phyloP scores from a whole-genome alignment of 208 protist genomes.

The Trypanosoma rangeli region DNA sequence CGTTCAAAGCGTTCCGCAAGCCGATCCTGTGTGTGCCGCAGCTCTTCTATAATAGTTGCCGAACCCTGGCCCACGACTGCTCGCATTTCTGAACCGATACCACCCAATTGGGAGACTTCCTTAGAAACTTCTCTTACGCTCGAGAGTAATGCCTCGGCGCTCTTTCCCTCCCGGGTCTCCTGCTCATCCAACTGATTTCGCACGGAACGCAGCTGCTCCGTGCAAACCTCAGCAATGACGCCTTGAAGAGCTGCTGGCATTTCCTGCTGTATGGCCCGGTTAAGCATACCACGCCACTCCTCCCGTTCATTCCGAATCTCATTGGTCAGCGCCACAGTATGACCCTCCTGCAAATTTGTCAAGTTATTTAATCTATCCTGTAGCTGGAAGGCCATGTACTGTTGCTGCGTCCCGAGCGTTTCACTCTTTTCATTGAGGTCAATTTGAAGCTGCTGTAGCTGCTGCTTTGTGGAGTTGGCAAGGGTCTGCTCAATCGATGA shows the following conservation, averaged over 20 bases:
- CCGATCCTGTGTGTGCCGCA: conserved; percentile 11
- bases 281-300: conserved; percentile 13
- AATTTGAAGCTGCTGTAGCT: conserved; percentile 9
- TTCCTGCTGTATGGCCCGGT: conserved; percentile 5
- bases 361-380: conserved; percentile 26
- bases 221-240: conserved; percentile 5
- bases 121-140: conserved; percentile 18
- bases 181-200: conserved; percentile 1
- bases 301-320: conserved; percentile 4
- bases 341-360: conserved; percentile 4
- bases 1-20: conserved; percentile 17
- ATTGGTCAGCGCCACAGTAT: conserved; percentile 1
- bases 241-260: conserved; percentile 5
- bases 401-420: conserved; percentile 5
- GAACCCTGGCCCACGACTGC: conserved; percentile 14
- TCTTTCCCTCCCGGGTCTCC: conserved; percentile 7
- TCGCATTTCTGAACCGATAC: conserved; percentile 10
- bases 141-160: conserved; percentile 7
- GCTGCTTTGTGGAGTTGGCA: conserved; percentile 1
- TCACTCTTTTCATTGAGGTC: conserved; percentile 9
- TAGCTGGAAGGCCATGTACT: conserved; percentile 8
- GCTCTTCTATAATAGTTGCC: conserved; percentile 10
- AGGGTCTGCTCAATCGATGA: conserved; percentile 1
- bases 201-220: conserved; percentile 15
- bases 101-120: conserved; percentile 9